phyloP scores from a whole-genome alignment of 257 asterid genomes.

The Haberlea rhodopensis region DNA sequence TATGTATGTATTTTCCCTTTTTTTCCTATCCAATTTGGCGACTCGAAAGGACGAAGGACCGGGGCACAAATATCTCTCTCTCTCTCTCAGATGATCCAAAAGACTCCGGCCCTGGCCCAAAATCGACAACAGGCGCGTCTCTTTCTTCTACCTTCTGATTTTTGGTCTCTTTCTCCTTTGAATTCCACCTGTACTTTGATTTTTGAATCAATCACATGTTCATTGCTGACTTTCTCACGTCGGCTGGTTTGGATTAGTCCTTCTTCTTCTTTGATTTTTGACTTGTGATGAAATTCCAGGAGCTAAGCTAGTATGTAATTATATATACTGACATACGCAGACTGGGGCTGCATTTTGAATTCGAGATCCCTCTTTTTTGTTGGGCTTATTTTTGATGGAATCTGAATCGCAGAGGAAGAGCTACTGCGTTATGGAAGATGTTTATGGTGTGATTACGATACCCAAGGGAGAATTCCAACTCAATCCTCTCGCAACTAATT shows the following conservation, averaged over 20 bases:
- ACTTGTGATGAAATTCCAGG: neutral
- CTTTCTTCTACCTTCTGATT: conserved; percentile 20
- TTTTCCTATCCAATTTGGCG: too few species aligned
- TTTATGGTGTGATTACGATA: conserved; percentile 38
- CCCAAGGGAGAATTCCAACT: conserved; percentile 54
- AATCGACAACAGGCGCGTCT: conserved; percentile 33
- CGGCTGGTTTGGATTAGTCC: neutral
- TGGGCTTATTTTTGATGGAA: conserved; percentile 17
- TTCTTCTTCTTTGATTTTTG: neutral
- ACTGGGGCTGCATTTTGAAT: conserved; percentile 13
- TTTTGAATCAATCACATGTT: conserved; percentile 21
- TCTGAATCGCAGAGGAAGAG: conserved; percentile 60
- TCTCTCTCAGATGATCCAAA: conserved; percentile 37
- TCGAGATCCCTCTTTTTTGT: neutral
- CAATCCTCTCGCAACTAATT: conserved; percentile 29
- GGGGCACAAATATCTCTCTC: too few species aligned
- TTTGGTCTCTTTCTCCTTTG: conserved; percentile 24
- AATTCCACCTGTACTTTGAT: conserved; percentile 13
- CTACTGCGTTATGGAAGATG: conserved; percentile 47
- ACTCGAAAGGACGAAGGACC: too few species aligned
- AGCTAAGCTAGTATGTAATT: neutral
- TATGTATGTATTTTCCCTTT: too few species aligned
- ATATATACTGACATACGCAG: neutral
- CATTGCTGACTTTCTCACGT: too few species aligned
- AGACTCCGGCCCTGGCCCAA: conserved; percentile 38